Percentiles rank a stretch among this genome's conserved stretches.
These are phyloP conservation scores for Erythrophleum ivorense DNA, from an alignment of 331 rosid genomes.

Conservation along the genomic window DNA sequence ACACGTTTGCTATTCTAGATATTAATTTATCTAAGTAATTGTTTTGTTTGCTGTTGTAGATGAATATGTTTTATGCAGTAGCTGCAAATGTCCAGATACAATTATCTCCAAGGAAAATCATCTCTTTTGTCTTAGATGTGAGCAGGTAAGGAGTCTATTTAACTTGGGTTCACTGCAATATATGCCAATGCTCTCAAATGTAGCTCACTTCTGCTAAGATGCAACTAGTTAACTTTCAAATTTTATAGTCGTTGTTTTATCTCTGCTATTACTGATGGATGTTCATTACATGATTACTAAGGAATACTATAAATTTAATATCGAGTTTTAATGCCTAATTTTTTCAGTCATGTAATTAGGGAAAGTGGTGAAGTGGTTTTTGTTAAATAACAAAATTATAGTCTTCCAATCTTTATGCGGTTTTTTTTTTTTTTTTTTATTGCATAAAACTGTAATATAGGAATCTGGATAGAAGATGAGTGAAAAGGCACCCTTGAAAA, in stretches of 20 bases:
- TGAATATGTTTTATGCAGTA: neutral
- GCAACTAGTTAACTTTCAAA: neutral
- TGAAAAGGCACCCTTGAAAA: neutral
- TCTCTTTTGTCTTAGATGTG: neutral
- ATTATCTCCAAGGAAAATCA: slow-evolving; percentile 6
- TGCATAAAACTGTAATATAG: neutral
- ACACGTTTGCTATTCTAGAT: too few species aligned
- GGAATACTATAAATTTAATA: neutral
- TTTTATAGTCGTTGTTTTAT: neutral
- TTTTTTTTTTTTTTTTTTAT: neutral
- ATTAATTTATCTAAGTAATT: too few species aligned
- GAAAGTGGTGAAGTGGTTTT: neutral
- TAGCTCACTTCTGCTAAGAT: neutral
- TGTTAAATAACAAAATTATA: neutral
- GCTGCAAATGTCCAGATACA: neutral
- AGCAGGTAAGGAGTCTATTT: neutral
- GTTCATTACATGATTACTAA: neutral
- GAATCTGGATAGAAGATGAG: neutral
- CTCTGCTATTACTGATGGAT: neutral
- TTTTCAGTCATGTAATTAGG: neutral
- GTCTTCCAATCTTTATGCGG: neutral
- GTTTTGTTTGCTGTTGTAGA: neutral
- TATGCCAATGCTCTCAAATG: neutral
- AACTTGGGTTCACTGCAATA: neutral
- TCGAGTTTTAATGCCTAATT: too few species aligned